Percentiles rank a stretch among this genome's conserved stretches.
These are phyloP conservation scores for Tagetes erecta DNA, from an alignment of 129 eudicot species.

Conservation along the genomic window DNA sequence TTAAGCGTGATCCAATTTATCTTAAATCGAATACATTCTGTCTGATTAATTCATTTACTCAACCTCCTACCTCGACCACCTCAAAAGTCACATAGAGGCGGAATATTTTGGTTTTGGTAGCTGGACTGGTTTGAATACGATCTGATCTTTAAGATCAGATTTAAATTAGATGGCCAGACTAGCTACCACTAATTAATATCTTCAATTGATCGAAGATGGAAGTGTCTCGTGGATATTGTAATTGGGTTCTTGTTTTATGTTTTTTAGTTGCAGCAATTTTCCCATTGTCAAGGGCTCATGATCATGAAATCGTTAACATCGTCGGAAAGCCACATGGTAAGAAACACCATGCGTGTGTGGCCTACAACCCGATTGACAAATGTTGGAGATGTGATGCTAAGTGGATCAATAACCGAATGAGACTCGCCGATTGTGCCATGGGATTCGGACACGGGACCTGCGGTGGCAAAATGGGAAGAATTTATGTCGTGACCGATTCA, in stretches of 20 bases:
- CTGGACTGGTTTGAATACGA: conserved; percentile 28
- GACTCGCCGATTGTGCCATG: conserved; percentile 46
- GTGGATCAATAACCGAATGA: conserved; percentile 49
- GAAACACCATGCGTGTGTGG: conserved; percentile 37
- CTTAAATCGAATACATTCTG: conserved; percentile 17
- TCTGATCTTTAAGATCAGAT: conserved; percentile 32
- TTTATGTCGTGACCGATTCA: conserved; percentile 48
- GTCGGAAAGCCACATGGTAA: conserved; percentile 23
- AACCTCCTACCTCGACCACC: conserved; percentile 20
- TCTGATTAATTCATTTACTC: conserved; percentile 17
- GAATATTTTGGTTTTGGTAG: conserved; percentile 32
- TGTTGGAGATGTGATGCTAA: conserved; percentile 64
- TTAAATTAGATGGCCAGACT: conserved; percentile 27
- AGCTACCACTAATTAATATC: conserved; percentile 29
- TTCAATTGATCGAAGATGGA: conserved; percentile 33
- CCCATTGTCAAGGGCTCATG: conserved; percentile 29
- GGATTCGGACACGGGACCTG: conserved; percentile 52
- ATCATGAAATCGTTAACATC: conserved; percentile 4
- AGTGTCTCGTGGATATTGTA: conserved; percentile 12
- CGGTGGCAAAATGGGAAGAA: conserved; percentile 47
- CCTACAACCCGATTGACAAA: conserved; percentile 59
- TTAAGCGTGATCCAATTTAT: neutral
- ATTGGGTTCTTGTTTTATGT: conserved; percentile 26
- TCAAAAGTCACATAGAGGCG: conserved; percentile 18
- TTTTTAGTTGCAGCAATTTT: conserved; percentile 25